A percentile compares a stretch with the other conserved stretches of the same genome.
Evolutionary conservation across 2,329 filamentous ascomycete genomes (phyloP).

Genomic region (Xylariomycetidae sp.): DNA sequence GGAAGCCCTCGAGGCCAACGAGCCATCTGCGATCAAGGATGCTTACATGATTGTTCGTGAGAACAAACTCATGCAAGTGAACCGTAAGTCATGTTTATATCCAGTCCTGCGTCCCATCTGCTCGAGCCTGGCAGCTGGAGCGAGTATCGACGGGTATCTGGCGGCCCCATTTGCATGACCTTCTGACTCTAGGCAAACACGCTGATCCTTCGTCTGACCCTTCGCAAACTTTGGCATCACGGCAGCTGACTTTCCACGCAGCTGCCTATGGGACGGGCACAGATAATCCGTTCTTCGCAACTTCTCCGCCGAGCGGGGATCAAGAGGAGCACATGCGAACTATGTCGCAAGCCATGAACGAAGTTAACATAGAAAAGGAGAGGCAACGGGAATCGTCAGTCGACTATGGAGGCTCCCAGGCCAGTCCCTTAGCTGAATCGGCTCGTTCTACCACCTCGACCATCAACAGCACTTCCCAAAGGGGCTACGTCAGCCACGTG

Average conservation of each 20-base stretch:
- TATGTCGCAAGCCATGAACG: conserved; percentile 48
- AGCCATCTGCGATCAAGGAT: conserved; percentile 97
- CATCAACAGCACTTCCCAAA: conserved; percentile 38
- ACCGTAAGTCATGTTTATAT: conserved; percentile 65
- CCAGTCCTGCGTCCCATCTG: conserved; percentile 1
- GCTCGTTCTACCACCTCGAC: conserved; percentile 47
- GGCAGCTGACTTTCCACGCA: too few species aligned
- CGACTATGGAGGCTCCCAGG: conserved; percentile 27
- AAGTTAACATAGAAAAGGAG: conserved; percentile 10
- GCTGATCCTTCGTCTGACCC: too few species aligned
- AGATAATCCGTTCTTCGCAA: conserved; percentile 37
- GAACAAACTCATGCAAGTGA: conserved; percentile 94
- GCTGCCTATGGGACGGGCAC: conserved; percentile 39
- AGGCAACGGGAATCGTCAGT: conserved; percentile 7
- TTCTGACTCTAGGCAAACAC: too few species aligned
- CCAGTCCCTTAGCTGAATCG: conserved; percentile 49
- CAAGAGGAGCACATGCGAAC: conserved; percentile 47
- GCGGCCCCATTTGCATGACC: too few species aligned
- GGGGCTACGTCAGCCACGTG: conserved; percentile 73
- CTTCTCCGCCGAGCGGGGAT: conserved; percentile 41
- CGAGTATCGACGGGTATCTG: too few species aligned
- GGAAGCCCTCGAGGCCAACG: conserved; percentile 83
- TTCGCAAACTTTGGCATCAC: too few species aligned
- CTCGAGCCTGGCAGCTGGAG: too few species aligned
- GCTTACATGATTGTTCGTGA: conserved; percentile 97